phyloP scores from a whole-genome alignment of 257 asterid genomes.

The Penstemon newberryi region DNA sequence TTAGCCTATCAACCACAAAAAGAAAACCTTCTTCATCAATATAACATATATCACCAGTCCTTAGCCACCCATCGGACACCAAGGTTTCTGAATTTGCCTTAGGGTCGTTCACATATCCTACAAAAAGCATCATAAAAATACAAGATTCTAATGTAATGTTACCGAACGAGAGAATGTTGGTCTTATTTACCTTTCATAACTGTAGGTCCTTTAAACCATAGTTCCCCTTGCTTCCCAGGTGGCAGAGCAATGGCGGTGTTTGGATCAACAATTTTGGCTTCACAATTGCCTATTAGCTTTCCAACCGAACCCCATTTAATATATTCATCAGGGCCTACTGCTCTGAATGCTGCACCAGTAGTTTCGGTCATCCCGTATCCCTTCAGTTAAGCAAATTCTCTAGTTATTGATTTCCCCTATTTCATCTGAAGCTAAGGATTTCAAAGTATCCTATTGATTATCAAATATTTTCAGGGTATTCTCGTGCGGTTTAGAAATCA shows the following conservation, averaged over 20 bases:
- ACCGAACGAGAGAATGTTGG: background rate
- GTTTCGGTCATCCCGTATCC: slow-evolving; percentile 76
- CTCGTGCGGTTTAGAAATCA: too few relatives aligned
- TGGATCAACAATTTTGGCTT: slow-evolving; percentile 60
- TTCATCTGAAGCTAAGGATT: background rate
- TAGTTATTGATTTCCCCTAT: background rate
- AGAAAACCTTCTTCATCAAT: slow-evolving; percentile 49
- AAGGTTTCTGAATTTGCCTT: slow-evolving; percentile 44
- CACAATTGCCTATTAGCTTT: slow-evolving; percentile 29
- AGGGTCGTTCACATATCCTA: slow-evolving; percentile 46
- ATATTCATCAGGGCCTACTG: slow-evolving; percentile 38
- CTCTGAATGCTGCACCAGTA: slow-evolving; percentile 38
- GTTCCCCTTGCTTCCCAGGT: slow-evolving; percentile 59
- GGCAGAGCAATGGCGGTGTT: slow-evolving; percentile 43
- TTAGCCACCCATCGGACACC: slow-evolving; percentile 44
- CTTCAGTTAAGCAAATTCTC: slow-evolving; percentile 29
- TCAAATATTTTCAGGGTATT: too few relatives aligned
- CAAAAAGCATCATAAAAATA: background rate
- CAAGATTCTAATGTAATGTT: background rate
- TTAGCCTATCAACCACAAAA: slow-evolving; percentile 52
- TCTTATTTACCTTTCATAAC: slow-evolving; percentile 55
- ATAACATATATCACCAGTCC: slow-evolving; percentile 58
- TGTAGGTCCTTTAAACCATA: slow-evolving; percentile 57
- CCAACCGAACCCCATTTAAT: slow-evolving; percentile 48
- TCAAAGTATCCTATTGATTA: too few relatives aligned